These are phyloP conservation scores for Solanum hybrid DNA, from an alignment of 305 asterid genomes.

Conservation along the genomic window DNA sequence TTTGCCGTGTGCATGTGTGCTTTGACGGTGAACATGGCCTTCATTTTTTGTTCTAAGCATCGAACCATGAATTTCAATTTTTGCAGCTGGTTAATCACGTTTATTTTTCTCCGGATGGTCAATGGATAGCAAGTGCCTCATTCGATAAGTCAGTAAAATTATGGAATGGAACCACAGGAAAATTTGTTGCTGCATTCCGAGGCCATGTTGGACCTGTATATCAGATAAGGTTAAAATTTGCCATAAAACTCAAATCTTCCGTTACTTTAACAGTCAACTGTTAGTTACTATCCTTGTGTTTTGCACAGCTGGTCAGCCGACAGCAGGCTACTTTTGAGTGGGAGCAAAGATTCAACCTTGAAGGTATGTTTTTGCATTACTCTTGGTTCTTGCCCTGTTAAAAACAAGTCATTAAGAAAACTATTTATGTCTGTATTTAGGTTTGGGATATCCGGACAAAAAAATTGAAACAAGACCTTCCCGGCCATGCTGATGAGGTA, in stretches of 20 bases:
- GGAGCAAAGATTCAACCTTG: slow-evolving; percentile 94
- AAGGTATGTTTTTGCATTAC: slow-evolving; percentile 37
- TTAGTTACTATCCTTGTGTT: slow-evolving; percentile 11
- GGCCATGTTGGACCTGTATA: slow-evolving; percentile 98
- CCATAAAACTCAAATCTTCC: neutral
- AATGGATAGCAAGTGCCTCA: slow-evolving; percentile 93
- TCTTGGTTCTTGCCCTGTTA: neutral
- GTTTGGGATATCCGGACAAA: slow-evolving; percentile 87
- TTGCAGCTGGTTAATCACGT: slow-evolving; percentile 90
- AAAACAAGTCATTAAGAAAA: neutral
- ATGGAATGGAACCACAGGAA: slow-evolving; percentile 87
- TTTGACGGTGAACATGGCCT: neutral
- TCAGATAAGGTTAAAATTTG: slow-evolving; percentile 63
- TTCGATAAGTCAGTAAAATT: slow-evolving; percentile 91
- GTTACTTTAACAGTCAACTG: neutral
- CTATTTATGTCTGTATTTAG: slow-evolving; percentile 18
- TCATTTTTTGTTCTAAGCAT: neutral
- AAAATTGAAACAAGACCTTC: slow-evolving; percentile 92
- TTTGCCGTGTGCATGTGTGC: neutral
- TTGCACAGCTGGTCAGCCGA: slow-evolving; percentile 94
- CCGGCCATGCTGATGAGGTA: slow-evolving; percentile 98
- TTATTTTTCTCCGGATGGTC: slow-evolving; percentile 93
- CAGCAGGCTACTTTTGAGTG: slow-evolving; percentile 86
- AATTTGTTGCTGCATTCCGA: slow-evolving; percentile 80
- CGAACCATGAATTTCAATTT: neutral